Conservation (phyloP, 2,329 filamentous ascomycete genomes). For the Scopulariopsis brevicaulis region DNA sequence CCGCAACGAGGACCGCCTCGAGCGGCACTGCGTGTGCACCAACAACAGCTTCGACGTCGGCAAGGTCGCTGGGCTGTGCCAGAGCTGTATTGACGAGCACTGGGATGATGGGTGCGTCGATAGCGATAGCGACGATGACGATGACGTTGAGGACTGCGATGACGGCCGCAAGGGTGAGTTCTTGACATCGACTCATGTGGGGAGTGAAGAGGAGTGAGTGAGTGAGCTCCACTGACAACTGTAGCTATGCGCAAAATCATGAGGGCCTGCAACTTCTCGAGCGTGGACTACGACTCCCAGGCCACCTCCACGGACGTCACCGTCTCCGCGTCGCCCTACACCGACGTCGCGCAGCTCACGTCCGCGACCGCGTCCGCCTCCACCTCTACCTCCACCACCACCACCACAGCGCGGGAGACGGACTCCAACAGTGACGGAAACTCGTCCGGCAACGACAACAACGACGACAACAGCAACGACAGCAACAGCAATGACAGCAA, state of each 20-base stretch:
- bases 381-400: too few relatives aligned
- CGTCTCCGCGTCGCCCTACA: constrained; percentile 8
- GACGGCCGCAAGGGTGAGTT: constrained; percentile 10
- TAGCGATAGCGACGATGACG: neutral
- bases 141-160: neutral
- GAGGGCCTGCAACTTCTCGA: constrained; percentile 10
- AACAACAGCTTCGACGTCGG: constrained; percentile 27
- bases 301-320: constrained; percentile 7
- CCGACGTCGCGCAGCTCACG: constrained; percentile 8
- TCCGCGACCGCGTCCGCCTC: too few relatives aligned
- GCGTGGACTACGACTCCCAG: constrained; percentile 6
- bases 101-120: neutral
- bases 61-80: constrained; percentile 21
- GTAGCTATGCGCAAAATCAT: constrained; percentile 11
- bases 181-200: neutral
- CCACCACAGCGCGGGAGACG: constrained; percentile 2
- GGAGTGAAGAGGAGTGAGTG: too few relatives aligned
- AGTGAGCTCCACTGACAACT: neutral
- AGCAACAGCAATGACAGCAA: constrained; percentile 1
- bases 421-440: neutral
- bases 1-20: constrained; percentile 7
- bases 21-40: constrained; percentile 22
- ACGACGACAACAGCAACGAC: constrained; percentile 4
- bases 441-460: neutral
- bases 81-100: constrained; percentile 19